These are phyloP conservation scores for Marchantia polymorpha DNA, from an alignment of 225 moss, liverwort and hornwort genomes.

Conservation along the genomic window DNA sequence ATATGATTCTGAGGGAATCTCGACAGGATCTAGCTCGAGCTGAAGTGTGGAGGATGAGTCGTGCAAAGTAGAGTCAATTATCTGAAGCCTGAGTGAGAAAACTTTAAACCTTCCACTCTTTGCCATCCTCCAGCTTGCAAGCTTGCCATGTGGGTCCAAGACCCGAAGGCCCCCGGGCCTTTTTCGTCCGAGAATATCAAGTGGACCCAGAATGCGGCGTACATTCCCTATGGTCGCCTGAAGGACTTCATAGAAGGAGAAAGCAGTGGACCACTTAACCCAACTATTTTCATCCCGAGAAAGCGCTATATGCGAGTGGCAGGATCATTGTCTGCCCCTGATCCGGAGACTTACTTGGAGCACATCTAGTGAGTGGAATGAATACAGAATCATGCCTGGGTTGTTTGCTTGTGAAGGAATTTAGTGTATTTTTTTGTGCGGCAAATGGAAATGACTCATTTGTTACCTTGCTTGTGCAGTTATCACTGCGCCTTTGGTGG, in stretches of 20 bases:
- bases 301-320: conserved; percentile 17
- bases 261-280: conserved; percentile 6
- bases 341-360: conserved; percentile 22
- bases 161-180: conserved; percentile 21
- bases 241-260: conserved; percentile 27
- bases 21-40: not conserved
- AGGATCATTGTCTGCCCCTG: conserved; percentile 9
- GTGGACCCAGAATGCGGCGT: conserved; percentile 21
- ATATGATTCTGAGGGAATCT: not conserved
- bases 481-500: conserved; percentile 25
- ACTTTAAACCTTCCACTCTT: not conserved
- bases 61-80: not conserved
- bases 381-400: not conserved
- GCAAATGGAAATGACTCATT: not conserved
- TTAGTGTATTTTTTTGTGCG: too few species aligned
- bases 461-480: not conserved
- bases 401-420: not conserved
- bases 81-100: too few species aligned
- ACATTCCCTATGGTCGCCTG: conserved; percentile 24
- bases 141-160: conserved; percentile 23
- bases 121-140: not conserved
- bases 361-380: conserved; percentile 19
- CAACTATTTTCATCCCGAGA: conserved; percentile 20
- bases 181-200: conserved; percentile 18
- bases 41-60: not conserved